phyloP scores from a whole-genome alignment of 2,329 filamentous ascomycete genomes.

The Zasmidium angulare region DNA sequence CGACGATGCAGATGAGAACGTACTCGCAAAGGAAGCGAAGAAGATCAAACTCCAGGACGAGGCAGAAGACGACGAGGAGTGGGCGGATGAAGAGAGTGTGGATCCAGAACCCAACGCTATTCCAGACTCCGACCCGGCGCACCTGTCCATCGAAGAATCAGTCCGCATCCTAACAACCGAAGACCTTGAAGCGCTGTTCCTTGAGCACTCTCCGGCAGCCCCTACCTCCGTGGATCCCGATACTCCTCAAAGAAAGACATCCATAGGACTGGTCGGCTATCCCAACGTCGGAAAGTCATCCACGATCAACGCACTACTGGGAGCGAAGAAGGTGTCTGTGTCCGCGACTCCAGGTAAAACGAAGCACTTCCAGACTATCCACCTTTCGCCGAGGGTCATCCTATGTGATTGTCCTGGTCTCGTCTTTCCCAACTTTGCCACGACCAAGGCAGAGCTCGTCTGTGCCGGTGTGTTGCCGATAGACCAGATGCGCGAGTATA shows the following conservation, averaged over 20 bases:
- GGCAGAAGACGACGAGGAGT: conserved; percentile 39
- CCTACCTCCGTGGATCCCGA: conserved; percentile 45
- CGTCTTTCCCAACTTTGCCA: conserved; percentile 97
- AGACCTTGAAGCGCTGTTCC: conserved; percentile 85
- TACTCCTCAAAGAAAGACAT: conserved; percentile 63
- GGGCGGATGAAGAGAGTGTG: conserved; percentile 39
- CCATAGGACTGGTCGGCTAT: conserved; percentile 93
- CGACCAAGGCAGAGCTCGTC: conserved; percentile 92
- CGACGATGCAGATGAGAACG: conserved; percentile 44
- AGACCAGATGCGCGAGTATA: conserved; percentile 91
- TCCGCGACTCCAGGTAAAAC: conserved; percentile 97
- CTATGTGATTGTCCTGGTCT: conserved; percentile 98
- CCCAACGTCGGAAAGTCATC: conserved; percentile 99
- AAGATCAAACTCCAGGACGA: conserved; percentile 42
- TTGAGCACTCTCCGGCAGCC: conserved; percentile 68
- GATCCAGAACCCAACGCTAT: conserved; percentile 33
- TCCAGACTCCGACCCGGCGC: conserved; percentile 33
- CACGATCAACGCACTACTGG: conserved; percentile 98
- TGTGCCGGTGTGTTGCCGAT: conserved; percentile 94
- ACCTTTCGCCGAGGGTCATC: conserved; percentile 83
- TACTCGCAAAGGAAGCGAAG: conserved; percentile 37
- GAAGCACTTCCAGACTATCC: conserved; percentile 98
- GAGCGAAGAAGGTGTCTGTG: conserved; percentile 96
- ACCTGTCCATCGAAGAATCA: conserved; percentile 43
- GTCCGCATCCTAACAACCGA: conserved; percentile 85